Percentiles rank a stretch among this genome's conserved stretches.
These are phyloP conservation scores for Penicillium psychrofluorescens DNA, from an alignment of 495 filamentous ascomycete genomes.

Conservation along the genomic window DNA sequence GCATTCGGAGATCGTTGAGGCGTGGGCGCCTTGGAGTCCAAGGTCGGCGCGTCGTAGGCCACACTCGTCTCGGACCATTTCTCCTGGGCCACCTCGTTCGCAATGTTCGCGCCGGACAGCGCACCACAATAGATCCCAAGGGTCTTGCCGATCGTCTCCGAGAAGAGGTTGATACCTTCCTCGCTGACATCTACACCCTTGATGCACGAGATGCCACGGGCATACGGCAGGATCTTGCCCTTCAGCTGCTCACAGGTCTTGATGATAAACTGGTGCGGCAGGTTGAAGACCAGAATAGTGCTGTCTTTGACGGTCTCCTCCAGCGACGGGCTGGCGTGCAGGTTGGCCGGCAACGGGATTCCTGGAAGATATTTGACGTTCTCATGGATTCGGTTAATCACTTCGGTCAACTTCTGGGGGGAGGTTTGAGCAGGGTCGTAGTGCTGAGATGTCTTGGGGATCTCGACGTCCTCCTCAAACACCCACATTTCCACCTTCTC, in stretches of 20 bases:
- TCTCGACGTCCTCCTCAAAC: conserved; percentile 75
- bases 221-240: conserved; percentile 84
- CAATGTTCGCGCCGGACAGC: conserved; percentile 94
- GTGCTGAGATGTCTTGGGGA: conserved; percentile 57
- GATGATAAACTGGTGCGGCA: conserved; percentile 96
- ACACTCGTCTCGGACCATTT: conserved; percentile 96
- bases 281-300: conserved; percentile 89
- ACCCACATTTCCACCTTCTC: conserved; percentile 96
- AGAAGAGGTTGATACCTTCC: conserved; percentile 77
- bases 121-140: conserved; percentile 97
- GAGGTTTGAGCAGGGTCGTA: conserved; percentile 49
- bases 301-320: conserved; percentile 72
- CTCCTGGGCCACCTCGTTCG: conserved; percentile 86
- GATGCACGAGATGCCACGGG: conserved; percentile 92
- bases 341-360: conserved; percentile 74
- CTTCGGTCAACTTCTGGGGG: conserved; percentile 74
- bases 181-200: conserved; percentile 92
- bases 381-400: conserved; percentile 92
- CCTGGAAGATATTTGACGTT: conserved; percentile 95
- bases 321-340: conserved; percentile 85
- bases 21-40: conserved; percentile 66
- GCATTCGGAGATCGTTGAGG: conserved; percentile 49
- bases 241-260: conserved; percentile 77
- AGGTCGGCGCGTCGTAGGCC: conserved; percentile 87
- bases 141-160: conserved; percentile 84